phyloP scores from a whole-genome alignment of 139 green algal genomes.

The Edaphochlamys debaryana region DNA sequence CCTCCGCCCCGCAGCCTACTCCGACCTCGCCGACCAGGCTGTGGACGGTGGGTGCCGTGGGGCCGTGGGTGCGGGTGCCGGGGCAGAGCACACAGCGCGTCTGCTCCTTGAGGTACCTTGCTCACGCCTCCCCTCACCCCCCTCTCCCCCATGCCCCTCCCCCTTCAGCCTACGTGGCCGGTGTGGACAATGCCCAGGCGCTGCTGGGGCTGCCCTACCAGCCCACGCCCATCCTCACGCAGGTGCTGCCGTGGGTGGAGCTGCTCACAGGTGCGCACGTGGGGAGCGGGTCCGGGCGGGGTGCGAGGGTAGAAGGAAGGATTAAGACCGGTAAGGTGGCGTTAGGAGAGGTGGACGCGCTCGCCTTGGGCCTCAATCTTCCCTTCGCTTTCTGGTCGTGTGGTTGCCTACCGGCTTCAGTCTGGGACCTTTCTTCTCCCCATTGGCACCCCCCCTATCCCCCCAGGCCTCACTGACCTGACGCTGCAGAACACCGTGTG shows the following conservation, averaged over 20 bases:
- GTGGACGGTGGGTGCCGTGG: constrained; percentile 1
- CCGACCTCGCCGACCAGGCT: not conserved
- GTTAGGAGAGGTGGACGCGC: no score
- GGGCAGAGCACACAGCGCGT: not conserved
- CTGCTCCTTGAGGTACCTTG: not conserved
- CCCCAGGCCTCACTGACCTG: constrained; percentile 8
- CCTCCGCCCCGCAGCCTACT: no score
- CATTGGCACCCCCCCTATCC: no score
- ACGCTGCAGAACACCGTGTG: constrained; percentile 9
- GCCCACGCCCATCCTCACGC: not conserved
- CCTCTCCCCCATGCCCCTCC: no score
- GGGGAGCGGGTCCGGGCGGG: no score
- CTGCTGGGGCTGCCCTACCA: constrained; percentile 6
- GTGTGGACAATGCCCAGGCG: not conserved
- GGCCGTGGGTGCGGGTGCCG: not conserved
- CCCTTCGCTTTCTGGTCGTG: no score
- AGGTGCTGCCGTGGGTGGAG: constrained; percentile 11
- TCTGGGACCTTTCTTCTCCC: no score
- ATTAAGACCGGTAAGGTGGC: no score
- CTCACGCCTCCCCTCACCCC: no score
- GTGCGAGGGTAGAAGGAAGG: no score
- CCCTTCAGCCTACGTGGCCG: not conserved
- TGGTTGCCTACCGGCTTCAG: no score
- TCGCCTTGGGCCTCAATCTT: no score
- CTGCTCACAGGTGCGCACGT: constrained; percentile 5